A percentile compares a stretch with the other conserved stretches of the same genome.
phyloP scores from a whole-genome alignment of 306 rosid genomes.

The Cicer chorassanicum region DNA sequence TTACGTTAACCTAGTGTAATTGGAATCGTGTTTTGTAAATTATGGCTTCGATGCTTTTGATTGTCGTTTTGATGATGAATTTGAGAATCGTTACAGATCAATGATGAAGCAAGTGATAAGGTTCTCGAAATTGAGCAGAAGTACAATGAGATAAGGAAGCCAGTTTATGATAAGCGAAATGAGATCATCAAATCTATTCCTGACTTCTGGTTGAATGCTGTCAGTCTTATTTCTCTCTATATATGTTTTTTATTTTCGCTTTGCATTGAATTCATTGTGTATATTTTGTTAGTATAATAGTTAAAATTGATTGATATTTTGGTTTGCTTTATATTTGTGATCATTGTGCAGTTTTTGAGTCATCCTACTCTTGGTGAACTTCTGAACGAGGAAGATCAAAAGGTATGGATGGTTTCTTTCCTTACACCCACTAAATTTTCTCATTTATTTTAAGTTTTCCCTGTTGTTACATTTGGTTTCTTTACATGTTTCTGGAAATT shows the following conservation, averaged over 20 bases:
- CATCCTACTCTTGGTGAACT: constrained; percentile 23
- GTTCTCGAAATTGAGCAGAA: constrained; percentile 91
- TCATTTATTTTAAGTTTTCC: background rate
- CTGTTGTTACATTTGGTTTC: constrained; percentile 1
- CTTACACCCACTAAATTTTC: background rate
- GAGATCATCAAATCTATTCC: constrained; percentile 85
- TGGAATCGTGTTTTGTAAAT: background rate
- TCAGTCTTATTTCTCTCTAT: constrained; percentile 41
- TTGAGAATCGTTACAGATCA: constrained; percentile 50
- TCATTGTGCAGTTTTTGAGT: constrained; percentile 30
- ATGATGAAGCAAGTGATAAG: constrained; percentile 91
- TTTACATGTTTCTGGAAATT: background rate
- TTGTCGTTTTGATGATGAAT: background rate
- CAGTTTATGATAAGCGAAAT: constrained; percentile 76
- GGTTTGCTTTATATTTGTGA: constrained; percentile 2
- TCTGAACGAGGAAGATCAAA: constrained; percentile 29
- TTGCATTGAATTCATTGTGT: background rate
- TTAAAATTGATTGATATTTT: background rate
- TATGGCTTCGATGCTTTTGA: background rate
- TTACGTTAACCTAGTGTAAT: background rate
- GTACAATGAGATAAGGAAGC: constrained; percentile 82
- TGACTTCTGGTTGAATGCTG: constrained; percentile 93
- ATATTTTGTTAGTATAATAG: background rate
- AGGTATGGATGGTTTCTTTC: background rate
- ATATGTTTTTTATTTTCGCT: background rate